Percentiles rank a stretch among this genome's conserved stretches.
Evolutionary conservation across 1,284 basidiomycete species (phyloP).

Genomic region (Malassezia cuniculi): DNA sequence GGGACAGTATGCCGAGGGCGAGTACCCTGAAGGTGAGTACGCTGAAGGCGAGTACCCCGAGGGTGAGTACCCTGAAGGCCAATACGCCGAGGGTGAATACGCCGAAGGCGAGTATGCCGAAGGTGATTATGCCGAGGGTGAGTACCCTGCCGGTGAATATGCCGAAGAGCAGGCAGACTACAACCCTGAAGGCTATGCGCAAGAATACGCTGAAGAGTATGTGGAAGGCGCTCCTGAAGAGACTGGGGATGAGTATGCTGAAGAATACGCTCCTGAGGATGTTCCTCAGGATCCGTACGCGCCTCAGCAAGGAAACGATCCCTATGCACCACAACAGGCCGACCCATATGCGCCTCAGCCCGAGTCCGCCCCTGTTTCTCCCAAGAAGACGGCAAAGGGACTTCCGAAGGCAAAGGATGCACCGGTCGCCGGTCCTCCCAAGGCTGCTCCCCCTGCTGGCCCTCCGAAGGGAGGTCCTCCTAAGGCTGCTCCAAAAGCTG

Average conservation of each 20-base stretch:
- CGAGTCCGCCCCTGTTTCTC: too few relatives aligned
- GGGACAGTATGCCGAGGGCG: not conserved
- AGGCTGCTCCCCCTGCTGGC: too few relatives aligned
- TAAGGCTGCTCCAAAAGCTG: too few relatives aligned
- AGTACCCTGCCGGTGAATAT: constrained; percentile 4
- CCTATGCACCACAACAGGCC: too few relatives aligned
- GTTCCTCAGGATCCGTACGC: too few relatives aligned
- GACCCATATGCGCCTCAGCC: too few relatives aligned
- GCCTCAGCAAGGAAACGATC: too few relatives aligned
- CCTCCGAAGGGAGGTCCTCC: too few relatives aligned
- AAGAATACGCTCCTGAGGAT: not conserved
- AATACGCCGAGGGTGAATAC: constrained; percentile 2
- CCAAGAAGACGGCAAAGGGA: too few relatives aligned
- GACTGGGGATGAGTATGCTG: not conserved
- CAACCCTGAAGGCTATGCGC: not conserved
- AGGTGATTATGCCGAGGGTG: constrained; percentile 5
- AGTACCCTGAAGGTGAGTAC: constrained; percentile 8
- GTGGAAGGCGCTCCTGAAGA: too few relatives aligned
- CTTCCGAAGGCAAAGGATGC: too few relatives aligned
- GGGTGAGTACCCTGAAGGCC: constrained; percentile 2
- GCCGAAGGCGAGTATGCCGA: not conserved
- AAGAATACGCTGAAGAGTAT: not conserved
- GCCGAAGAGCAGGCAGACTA: constrained; percentile 2
- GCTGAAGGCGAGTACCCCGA: constrained; percentile 3
- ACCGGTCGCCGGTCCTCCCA: too few relatives aligned